Evolutionary conservation across 805 yeast genomes (phyloP).

Genomic region (Candida rishiriensis): DNA sequence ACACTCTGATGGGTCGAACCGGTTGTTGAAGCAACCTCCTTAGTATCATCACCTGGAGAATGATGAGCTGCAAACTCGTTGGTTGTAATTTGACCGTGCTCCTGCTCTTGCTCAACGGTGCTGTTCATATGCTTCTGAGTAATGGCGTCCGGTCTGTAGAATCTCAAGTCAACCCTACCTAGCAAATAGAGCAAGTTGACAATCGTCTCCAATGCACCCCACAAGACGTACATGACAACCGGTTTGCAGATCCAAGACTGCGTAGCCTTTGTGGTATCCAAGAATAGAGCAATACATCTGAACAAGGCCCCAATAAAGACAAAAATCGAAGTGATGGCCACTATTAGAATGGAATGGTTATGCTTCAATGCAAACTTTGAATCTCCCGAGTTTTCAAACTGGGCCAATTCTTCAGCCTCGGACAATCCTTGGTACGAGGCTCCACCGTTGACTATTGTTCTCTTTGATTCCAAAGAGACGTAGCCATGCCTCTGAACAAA

Average conservation of each 20-base stretch:
- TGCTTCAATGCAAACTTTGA: conserved; percentile 36
- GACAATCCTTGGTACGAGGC: conserved; percentile 5
- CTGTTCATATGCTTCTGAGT: conserved; percentile 2
- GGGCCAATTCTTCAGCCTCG: conserved; percentile 17
- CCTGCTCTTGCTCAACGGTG: background rate
- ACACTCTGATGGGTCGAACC: too few relatives aligned
- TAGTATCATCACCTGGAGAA: too few relatives aligned
- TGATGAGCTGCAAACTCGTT: conserved; percentile 2
- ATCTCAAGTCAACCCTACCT: conserved; percentile 69
- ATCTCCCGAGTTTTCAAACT: conserved; percentile 18
- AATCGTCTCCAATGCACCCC: conserved; percentile 64
- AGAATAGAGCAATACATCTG: conserved; percentile 46
- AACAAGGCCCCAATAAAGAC: conserved; percentile 47
- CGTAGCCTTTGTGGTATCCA: conserved; percentile 25
- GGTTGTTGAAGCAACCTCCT: too few relatives aligned
- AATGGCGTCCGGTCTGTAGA: conserved; percentile 64
- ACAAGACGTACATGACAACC: conserved; percentile 59
- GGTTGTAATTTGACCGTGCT: conserved; percentile 1
- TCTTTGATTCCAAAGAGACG: conserved; percentile 17
- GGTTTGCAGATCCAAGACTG: conserved; percentile 46
- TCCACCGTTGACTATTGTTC: conserved; percentile 28
- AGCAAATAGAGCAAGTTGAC: conserved; percentile 53
- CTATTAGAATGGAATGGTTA: conserved; percentile 44
- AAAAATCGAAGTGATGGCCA: conserved; percentile 42
- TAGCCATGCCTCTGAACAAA: conserved; percentile 17